Evolutionary conservation across 2,329 filamentous ascomycete genomes (phyloP).

Genomic region (Helicocarpus griseus): DNA sequence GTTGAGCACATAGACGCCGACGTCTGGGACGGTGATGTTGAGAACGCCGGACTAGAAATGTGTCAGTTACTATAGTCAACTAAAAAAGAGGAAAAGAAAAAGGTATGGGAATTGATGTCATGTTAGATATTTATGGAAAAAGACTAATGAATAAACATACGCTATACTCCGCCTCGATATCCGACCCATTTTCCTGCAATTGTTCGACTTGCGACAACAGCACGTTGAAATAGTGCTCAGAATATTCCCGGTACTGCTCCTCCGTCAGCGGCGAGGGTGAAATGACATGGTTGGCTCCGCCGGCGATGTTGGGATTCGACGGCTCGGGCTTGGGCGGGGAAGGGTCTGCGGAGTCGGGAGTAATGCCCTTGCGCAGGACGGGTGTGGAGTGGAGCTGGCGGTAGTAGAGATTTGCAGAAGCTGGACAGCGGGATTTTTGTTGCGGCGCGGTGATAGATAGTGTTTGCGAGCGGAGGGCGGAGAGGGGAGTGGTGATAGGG

Average conservation of each 20-base stretch:
- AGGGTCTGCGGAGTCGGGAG: slow-evolving; percentile 51
- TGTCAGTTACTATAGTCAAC: slow-evolving; percentile 7
- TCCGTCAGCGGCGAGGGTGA: slow-evolving; percentile 58
- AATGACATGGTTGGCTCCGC: slow-evolving; percentile 32
- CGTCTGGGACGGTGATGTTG: slow-evolving; percentile 57
- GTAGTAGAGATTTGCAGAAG: not conserved
- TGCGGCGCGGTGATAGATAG: not conserved
- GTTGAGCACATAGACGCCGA: slow-evolving; percentile 88
- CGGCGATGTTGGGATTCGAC: slow-evolving; percentile 30
- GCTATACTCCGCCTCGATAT: slow-evolving; percentile 80
- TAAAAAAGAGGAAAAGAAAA: not conserved
- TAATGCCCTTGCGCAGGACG: slow-evolving; percentile 41
- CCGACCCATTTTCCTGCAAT: slow-evolving; percentile 55
- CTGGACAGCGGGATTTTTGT: not conserved
- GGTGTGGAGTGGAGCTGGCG: slow-evolving; percentile 26
- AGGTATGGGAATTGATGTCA: no score
- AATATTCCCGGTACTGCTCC: slow-evolving; percentile 63
- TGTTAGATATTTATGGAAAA: not conserved
- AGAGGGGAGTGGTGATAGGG: slow-evolving; percentile 4
- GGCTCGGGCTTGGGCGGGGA: slow-evolving; percentile 30
- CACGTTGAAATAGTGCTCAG: slow-evolving; percentile 63
- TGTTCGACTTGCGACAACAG: slow-evolving; percentile 57
- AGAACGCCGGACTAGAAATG: slow-evolving; percentile 67
- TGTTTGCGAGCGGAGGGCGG: slow-evolving; percentile 5
- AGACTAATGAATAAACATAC: slow-evolving; percentile 43